Evolutionary conservation across 306 rosid species (phyloP).

Genomic region (Rubus idaeus): DNA sequence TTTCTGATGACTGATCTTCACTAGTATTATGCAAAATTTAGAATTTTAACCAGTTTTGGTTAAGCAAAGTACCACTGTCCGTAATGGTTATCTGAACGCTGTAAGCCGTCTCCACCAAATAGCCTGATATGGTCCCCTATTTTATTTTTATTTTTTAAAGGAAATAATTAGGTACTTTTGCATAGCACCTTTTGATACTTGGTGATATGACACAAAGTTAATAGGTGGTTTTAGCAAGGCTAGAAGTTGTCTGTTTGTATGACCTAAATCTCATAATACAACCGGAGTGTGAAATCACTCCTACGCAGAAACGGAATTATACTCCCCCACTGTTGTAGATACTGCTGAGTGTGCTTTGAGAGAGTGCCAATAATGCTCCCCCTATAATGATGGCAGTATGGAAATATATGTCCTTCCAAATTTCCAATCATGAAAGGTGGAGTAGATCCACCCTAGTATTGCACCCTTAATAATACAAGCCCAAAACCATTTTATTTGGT

Average conservation of each 20-base stretch:
- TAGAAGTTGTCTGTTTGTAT: neutral
- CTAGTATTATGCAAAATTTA: neutral
- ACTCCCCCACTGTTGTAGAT: neutral
- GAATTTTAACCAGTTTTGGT: neutral
- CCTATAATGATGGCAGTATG: neutral
- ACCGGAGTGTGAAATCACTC: neutral
- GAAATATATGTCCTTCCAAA: neutral
- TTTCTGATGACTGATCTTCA: neutral
- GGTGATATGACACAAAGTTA: neutral
- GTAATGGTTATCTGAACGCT: neutral
- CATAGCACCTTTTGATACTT: no score
- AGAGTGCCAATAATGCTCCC: neutral
- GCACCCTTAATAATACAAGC: conserved; percentile 7
- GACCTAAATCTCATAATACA: neutral
- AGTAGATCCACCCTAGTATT: conserved; percentile 7
- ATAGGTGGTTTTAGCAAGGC: neutral
- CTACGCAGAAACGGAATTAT: neutral
- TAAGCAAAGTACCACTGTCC: neutral
- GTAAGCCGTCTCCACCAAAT: neutral
- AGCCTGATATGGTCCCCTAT: neutral
- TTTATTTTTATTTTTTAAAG: no score
- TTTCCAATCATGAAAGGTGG: conserved; percentile 1
- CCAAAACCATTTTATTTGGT: neutral
- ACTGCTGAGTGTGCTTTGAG: neutral
- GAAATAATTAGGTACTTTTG: neutral